phyloP scores from a whole-genome alignment of 176 grass and related monocot species.

The Bolboschoenus planiculmis region DNA sequence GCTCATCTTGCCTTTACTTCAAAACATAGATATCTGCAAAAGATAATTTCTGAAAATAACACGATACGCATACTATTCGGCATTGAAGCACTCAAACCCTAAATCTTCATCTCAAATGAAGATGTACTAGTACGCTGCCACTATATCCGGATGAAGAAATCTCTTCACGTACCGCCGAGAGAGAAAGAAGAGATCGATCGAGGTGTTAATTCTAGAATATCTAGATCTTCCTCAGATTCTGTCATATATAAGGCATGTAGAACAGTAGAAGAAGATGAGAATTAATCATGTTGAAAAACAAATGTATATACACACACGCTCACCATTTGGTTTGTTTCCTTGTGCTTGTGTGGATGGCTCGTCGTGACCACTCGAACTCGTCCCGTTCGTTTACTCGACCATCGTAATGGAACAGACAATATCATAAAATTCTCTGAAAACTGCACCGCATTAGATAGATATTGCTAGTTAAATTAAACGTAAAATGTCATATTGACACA shows the following conservation, averaged over 20 bases:
- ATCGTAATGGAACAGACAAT: constrained; percentile 82
- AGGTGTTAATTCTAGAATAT: too few relatives aligned
- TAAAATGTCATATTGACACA: constrained; percentile 6
- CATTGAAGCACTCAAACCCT: constrained; percentile 22
- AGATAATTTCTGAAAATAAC: not conserved
- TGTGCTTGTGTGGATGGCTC: constrained; percentile 59
- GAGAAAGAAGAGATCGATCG: too few relatives aligned
- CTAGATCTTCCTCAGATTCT: too few relatives aligned
- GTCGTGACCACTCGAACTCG: constrained; percentile 71
- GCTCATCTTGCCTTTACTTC: not conserved
- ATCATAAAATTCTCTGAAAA: constrained; percentile 75
- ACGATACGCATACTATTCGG: constrained; percentile 26
- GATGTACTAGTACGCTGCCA: constrained; percentile 37
- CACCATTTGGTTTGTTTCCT: constrained; percentile 80
- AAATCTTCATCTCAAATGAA: constrained; percentile 18
- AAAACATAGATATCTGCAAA: not conserved
- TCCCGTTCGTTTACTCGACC: constrained; percentile 70
- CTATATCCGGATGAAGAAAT: constrained; percentile 47
- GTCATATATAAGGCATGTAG: too few relatives aligned
- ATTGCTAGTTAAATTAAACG: not conserved
- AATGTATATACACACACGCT: not conserved
- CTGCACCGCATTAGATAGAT: constrained; percentile 35
- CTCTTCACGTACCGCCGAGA: constrained; percentile 36
- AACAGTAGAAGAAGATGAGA: not conserved
- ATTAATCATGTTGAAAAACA: not conserved